Conservation (phyloP, 179 eudicot species). For the Patellifolia procumbens region DNA sequence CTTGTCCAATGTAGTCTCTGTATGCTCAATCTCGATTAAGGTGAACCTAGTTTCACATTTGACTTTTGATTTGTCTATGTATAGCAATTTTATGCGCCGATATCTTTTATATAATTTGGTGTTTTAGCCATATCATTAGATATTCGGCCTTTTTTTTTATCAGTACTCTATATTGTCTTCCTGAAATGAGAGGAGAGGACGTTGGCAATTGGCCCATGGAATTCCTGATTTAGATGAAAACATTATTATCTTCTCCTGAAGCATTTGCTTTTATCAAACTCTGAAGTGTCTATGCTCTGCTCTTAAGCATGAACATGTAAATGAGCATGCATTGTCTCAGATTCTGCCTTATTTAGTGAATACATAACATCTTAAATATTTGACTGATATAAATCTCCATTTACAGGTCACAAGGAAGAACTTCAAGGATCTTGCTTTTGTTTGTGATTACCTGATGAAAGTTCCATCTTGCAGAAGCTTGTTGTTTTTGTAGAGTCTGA, state of each 20-base stretch:
- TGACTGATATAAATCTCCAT: conserved; percentile 16
- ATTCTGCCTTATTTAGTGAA: not conserved
- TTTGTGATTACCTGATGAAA: conserved; percentile 59
- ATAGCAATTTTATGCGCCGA: not conserved
- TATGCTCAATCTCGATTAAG: not conserved
- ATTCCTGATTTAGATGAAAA: not conserved
- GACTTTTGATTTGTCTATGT: conserved; percentile 2
- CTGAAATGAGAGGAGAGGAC: not conserved
- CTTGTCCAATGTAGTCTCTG: not conserved
- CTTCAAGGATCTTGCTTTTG: conserved; percentile 69
- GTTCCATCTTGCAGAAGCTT: conserved; percentile 50
- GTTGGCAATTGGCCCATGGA: conserved; percentile 4
- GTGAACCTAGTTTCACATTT: not conserved
- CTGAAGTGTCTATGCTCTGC: not conserved
- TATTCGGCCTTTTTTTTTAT: not conserved
- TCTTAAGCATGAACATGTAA: conserved; percentile 7
- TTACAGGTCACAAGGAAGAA: conserved; percentile 73
- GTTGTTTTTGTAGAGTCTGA: conserved; percentile 71
- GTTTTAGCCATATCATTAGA: not conserved
- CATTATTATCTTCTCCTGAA: conserved; percentile 2
- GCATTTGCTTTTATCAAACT: not conserved
- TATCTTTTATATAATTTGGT: not conserved
- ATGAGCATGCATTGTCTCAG: conserved; percentile 4
- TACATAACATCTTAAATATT: not conserved
- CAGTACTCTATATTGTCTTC: not conserved